A percentile compares a stretch with the other conserved stretches of the same genome.
Evolutionary conservation across 2,329 filamentous ascomycete genomes (phyloP).

Genomic region (Pseudogymnoascus sp.): DNA sequence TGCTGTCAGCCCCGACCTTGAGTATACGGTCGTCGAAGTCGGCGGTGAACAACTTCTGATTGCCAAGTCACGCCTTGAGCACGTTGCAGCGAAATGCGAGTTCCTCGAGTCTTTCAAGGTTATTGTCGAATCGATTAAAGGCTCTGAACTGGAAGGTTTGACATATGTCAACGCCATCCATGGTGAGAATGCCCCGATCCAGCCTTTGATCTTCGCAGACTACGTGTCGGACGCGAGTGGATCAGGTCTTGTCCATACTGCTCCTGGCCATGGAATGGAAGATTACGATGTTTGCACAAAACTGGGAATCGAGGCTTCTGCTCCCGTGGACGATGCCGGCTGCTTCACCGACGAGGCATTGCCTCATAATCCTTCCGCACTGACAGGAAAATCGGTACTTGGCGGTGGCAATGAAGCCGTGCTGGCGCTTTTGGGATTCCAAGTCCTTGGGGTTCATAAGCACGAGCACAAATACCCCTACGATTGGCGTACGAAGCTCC

Average conservation of each 20-base stretch:
- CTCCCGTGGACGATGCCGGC: slow-evolving; percentile 77
- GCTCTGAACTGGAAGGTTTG: slow-evolving; percentile 57
- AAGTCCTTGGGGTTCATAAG: slow-evolving; percentile 62
- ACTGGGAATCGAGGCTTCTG: slow-evolving; percentile 65
- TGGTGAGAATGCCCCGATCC: slow-evolving; percentile 46
- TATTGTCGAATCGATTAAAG: slow-evolving; percentile 51
- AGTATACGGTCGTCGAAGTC: slow-evolving; percentile 62
- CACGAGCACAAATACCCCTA: slow-evolving; percentile 94
- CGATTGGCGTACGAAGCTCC: slow-evolving; percentile 92
- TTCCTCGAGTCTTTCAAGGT: slow-evolving; percentile 30
- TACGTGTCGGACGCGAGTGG: slow-evolving; percentile 90
- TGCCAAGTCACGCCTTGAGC: slow-evolving; percentile 62
- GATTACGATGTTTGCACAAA: slow-evolving; percentile 78
- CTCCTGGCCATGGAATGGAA: slow-evolving; percentile 92
- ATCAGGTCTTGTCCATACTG: slow-evolving; percentile 88
- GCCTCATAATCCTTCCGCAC: slow-evolving; percentile 56
- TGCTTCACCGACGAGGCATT: slow-evolving; percentile 74
- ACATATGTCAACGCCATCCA: slow-evolving; percentile 67
- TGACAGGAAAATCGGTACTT: slow-evolving; percentile 68
- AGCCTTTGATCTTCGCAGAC: slow-evolving; percentile 72
- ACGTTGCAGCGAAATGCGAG: slow-evolving; percentile 42
- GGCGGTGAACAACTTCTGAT: slow-evolving; percentile 58
- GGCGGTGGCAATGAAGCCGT: slow-evolving; percentile 63
- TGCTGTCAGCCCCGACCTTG: slow-evolving; percentile 66
- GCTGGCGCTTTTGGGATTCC: slow-evolving; percentile 56